phyloP scores from a whole-genome alignment of 2,329 filamentous ascomycete genomes.

The Ambrosiella cleistominuta region DNA sequence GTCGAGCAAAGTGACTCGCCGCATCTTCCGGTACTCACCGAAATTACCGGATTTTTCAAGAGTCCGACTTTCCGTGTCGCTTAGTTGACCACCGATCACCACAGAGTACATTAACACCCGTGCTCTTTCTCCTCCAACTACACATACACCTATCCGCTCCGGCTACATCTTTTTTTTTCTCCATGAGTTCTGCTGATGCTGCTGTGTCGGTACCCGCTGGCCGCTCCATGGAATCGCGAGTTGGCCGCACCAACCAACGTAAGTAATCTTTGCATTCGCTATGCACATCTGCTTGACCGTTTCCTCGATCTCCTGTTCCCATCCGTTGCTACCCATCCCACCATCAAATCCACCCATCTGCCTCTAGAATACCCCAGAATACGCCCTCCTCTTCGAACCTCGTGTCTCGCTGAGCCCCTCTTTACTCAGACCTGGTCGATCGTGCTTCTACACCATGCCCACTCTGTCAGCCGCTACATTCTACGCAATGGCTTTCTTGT shows the following conservation, averaged over 20 bases:
- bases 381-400: too few relatives aligned
- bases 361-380: too few relatives aligned
- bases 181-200: constrained; percentile 10
- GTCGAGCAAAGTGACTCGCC: not conserved
- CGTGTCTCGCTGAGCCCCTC: too few relatives aligned
- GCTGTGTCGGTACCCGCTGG: constrained; percentile 17
- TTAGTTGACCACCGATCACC: too few relatives aligned
- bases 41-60: not conserved
- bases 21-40: not conserved
- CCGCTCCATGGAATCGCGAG: constrained; percentile 55
- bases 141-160: not conserved
- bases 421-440: too few relatives aligned
- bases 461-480: too few relatives aligned
- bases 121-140: not conserved
- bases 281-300: not conserved
- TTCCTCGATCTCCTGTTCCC: not conserved
- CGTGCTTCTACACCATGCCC: too few relatives aligned
- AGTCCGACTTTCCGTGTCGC: too few relatives aligned
- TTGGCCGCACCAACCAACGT: constrained; percentile 66
- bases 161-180: not conserved
- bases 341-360: too few relatives aligned
- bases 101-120: too few relatives aligned
- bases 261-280: constrained; percentile 26
- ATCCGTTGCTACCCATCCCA: too few relatives aligned
- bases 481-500: too few relatives aligned